Evolutionary conservation across 768 basidiomycete genomes (phyloP).

Genomic region (Naganishia kalamii): DNA sequence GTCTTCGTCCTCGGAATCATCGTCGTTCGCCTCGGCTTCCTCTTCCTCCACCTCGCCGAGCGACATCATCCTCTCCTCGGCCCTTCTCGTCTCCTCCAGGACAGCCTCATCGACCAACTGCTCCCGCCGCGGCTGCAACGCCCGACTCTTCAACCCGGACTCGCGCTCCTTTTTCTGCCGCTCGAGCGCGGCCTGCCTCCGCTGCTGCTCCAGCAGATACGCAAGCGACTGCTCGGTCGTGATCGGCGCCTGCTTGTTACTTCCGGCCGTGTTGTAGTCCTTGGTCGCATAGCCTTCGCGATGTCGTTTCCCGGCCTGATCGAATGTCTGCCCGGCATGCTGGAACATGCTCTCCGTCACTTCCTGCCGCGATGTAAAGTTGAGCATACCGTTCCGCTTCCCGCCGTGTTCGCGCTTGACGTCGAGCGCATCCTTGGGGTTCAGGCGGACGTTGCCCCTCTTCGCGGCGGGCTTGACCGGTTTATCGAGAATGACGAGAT

Average conservation of each 20-base stretch:
- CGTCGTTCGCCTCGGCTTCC: constrained; percentile 24
- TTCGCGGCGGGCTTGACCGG: neutral
- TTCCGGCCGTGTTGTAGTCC: neutral
- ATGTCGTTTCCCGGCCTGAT: constrained; percentile 9
- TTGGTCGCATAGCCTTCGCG: neutral
- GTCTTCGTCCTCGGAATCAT: constrained; percentile 22
- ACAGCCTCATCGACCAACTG: constrained; percentile 11
- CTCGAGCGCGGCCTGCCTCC: constrained; percentile 8
- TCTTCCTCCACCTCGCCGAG: constrained; percentile 11
- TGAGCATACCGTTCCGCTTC: neutral
- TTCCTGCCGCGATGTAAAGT: neutral
- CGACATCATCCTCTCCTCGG: neutral
- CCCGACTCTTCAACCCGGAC: constrained; percentile 11
- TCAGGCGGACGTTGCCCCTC: neutral
- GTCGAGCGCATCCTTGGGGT: neutral
- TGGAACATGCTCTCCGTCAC: constrained; percentile 19
- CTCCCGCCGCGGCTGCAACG: constrained; percentile 5
- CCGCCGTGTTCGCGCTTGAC: neutral
- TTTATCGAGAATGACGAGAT: constrained; percentile 7
- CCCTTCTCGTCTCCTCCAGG: constrained; percentile 5
- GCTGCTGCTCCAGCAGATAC: constrained; percentile 2
- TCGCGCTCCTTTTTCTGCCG: constrained; percentile 7
- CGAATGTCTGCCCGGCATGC: constrained; percentile 17
- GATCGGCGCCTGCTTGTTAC: constrained; percentile 9
- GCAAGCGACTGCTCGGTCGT: neutral